Evolutionary conservation across 352 stramenopile genomes (phyloP), one percentile per base, ranked within the genome.

Genomic region (Globisporangium paddicum): DNA sequence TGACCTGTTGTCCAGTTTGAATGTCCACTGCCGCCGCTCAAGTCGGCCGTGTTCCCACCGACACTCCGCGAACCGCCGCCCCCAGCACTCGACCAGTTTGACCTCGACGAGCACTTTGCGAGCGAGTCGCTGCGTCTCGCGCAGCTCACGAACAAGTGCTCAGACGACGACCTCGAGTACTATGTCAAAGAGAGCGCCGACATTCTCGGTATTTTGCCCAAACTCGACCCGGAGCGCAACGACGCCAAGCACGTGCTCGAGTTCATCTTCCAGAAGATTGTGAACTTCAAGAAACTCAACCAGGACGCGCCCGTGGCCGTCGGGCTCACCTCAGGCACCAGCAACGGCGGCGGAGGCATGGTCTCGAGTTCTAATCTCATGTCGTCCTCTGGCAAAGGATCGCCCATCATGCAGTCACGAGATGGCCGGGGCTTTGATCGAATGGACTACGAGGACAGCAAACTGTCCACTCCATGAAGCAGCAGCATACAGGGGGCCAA

Each of bases 71-170:
- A 98, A 55, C 86, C 79, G 10, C 90, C 88, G 25, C 78, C 91
- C 9, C 95, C 96, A 6, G 89, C 91, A 35, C 69, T 99, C 28
- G 96, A 99, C 57, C 90, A 98, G 60, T 98, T 98, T 63, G 93
- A 98, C 79, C 79, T 99, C 18, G 96, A 99, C 67, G 96, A 98
- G 68, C 93, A 98, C 67, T 98, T 98, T 65, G 93, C 94, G 13
- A 96, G 87, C 62, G 87, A 97, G 60, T 83, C 80, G 16, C 70
- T 98, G 38, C 87, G 94, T 16, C 78, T 99, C 34, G 92, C 92
- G 1, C 91, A 98, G 69, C 88, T 99, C 46, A 98, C 90, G 10
- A 98, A 98, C 75, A 98, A 98, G 76, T 98, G 86, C 71, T 93
- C 85, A 28, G 90, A 98, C 59, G 84, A 96, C 55, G 90, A 98